phyloP scores from a whole-genome alignment of 23 red algal species.

The Agarophyton chilense region DNA sequence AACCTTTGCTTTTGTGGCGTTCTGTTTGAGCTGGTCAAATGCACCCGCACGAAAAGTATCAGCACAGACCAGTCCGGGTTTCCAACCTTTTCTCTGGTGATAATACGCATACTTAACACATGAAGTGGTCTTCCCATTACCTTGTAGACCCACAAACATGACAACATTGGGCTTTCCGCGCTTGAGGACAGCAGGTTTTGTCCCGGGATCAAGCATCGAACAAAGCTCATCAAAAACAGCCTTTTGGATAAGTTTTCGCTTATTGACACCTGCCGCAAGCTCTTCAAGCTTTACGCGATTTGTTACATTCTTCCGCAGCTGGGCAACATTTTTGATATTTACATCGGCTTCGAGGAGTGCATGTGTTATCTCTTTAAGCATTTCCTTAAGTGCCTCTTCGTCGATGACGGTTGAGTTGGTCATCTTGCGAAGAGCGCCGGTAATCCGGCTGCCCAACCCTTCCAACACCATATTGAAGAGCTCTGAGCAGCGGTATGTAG shows the following conservation, averaged over 20 bases:
- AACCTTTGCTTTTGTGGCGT: slow-evolving; percentile 90
- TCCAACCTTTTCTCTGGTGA: slow-evolving; percentile 93
- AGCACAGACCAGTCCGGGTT: slow-evolving; percentile 92
- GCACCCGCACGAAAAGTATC: slow-evolving; percentile 99
- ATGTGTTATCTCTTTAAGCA: slow-evolving; percentile 88
- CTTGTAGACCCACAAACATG: slow-evolving; percentile 99
- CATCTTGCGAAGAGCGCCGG: slow-evolving; percentile 88
- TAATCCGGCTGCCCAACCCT: slow-evolving; percentile 87
- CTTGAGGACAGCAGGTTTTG: slow-evolving; percentile 69
- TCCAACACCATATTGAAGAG: slow-evolving; percentile 84
- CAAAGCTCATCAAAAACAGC: slow-evolving; percentile 98
- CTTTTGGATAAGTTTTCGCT: slow-evolving; percentile 93
- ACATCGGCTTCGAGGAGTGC: slow-evolving; percentile 98
- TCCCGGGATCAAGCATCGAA: slow-evolving; percentile 90
- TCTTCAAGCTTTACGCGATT: slow-evolving; percentile 80
- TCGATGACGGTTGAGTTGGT: slow-evolving; percentile 91
- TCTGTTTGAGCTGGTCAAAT: slow-evolving; percentile 98
- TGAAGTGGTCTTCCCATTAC: slow-evolving; percentile 98
- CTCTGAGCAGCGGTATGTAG: not conserved
- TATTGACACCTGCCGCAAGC: slow-evolving; percentile 95
- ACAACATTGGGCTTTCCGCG: slow-evolving; percentile 87
- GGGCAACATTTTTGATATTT: slow-evolving; percentile 82
- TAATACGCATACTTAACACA: slow-evolving; percentile 97
- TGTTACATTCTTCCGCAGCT: slow-evolving; percentile 81
- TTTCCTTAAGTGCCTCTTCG: slow-evolving; percentile 84